Evolutionary conservation across 768 basidiomycete species (phyloP), one percentile per base, ranked within the genome.

Genomic region (Termitomyces sp.): DNA sequence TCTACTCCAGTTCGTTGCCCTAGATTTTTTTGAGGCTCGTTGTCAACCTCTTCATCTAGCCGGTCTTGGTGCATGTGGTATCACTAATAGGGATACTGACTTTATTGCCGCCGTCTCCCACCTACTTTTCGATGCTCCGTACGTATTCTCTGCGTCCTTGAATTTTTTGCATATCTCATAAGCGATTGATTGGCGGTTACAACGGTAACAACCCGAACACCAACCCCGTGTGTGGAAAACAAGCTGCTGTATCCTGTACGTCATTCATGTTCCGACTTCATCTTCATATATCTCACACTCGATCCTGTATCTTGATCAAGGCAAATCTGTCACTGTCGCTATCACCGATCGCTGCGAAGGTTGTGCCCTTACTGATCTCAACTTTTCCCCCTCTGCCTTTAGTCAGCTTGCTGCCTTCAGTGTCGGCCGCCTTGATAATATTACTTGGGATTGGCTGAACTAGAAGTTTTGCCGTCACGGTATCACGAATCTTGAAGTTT

Each of bases 151-250:
- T 35, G 12, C 38, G 35, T 40, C 51, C n/a, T 38, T 43, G 6
- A 4, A 10, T 51, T 35, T 49, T 32, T 3, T 36, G 35, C 46
- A 26, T 26, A 18, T 54, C n/a, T 58, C 22, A 48, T 55, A 10
- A 16, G 44, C 53, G 42, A 40, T 54, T 54, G 42, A 40, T 54
- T 58, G 89, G 87, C 46, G 80, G 76, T 10, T 87, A 83, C 67
- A 52, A 70, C 20, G 78, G 80, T 26, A 74, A 50, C 6, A 82
- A 93, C 74, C 87, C 90, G 32, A 93, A 92, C 70, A 64, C 61
- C 55, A 92, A 94, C 74, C 88, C 91, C 33, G 68, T 93, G 54
- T 92, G 92, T 68, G 72, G 73, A 63, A 77, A 70, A 64, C 63
- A 72, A 54, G 71, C 87, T 56, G 65, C 55, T 8, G 76, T 70